phyloP scores from a whole-genome alignment of 192 early-diverging fungal genomes.

The Gaertneriomyces sp. region DNA sequence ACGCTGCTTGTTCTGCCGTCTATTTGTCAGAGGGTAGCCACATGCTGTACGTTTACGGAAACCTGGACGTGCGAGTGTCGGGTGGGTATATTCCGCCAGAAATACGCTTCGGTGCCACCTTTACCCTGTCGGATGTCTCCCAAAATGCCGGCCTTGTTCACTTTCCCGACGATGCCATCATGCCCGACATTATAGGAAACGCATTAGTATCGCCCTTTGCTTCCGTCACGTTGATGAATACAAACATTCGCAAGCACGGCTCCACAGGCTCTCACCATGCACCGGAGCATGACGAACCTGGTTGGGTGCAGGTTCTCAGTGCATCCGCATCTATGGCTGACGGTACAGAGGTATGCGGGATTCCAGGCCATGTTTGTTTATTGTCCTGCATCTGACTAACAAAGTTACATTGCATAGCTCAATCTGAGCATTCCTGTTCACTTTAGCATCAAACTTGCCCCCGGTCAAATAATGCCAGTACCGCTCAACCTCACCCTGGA shows the following conservation, averaged over 20 bases:
- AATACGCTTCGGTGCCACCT: constrained; percentile 29
- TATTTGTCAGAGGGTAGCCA: constrained; percentile 51
- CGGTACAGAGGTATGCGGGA: constrained; percentile 20
- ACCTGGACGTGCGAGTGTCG: constrained; percentile 68
- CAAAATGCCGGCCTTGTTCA: constrained; percentile 26
- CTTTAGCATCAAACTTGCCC: constrained; percentile 44
- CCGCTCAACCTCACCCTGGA: constrained; percentile 41
- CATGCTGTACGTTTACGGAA: constrained; percentile 50
- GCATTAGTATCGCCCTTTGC: constrained; percentile 38
- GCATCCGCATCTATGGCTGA: constrained; percentile 22
- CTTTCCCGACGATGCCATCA: constrained; percentile 37
- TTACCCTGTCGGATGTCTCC: constrained; percentile 14
- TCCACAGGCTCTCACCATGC: constrained; percentile 2
- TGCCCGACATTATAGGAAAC: constrained; percentile 42
- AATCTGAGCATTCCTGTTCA: constrained; percentile 28
- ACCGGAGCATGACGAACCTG: constrained; percentile 10
- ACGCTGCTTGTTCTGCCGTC: constrained; percentile 38
- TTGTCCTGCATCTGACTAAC: background rate
- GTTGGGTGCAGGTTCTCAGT: constrained; percentile 40
- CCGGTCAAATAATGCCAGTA: constrained; percentile 46
- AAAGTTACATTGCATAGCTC: constrained; percentile 8
- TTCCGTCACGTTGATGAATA: constrained; percentile 47
- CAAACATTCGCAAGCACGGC: constrained; percentile 9
- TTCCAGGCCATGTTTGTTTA: background rate
- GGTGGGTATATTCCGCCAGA: constrained; percentile 54